Base-by-base conservation (phyloP, 2,329 filamentous ascomycete genomes). In the Colletotrichum sp. region DNA sequence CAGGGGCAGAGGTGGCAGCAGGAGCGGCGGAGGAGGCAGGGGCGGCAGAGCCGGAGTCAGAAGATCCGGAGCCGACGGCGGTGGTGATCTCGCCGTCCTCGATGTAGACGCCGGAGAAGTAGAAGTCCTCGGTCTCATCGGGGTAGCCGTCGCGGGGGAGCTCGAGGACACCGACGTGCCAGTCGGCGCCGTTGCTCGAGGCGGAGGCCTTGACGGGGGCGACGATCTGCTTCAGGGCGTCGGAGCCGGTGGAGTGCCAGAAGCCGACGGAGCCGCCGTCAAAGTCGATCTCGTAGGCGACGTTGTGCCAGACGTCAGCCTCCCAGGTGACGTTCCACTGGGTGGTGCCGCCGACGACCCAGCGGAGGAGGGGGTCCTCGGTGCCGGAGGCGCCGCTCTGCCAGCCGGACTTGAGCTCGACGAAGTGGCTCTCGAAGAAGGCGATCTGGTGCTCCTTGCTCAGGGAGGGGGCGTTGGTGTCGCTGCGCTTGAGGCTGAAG, bases 231-330 rank as follows among this genome's bases (percentile, higher is more conserved):
- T 84, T 88, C 30, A 95, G 85, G 28, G 89, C 84, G 44, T 89
- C 88, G 16, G 87, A 86, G 55, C 92, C 93, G 18, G 91, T 93
- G 2, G 92, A 94, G 84, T 95, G 92, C 90, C 92, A 95, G 84
- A 95, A 92, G 9, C 89, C 90, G 36, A 95, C 92, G 9, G 89
- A 91, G 78, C 89, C 86, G 60, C 86, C 89, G 18, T 84, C 84
- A 80, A 95, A 95, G 85, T 95, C 90, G 76, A 95, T 94, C 82
- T 92, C 93, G 81, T 95, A 95, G 63, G 93, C 93, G 80, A 95
- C 89, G 82, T 95, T 95, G 83, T 95, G 93, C 93, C 93, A 95
- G 18, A 92, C 90, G 57, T 89, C 91, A 1, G 93, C 88, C 66
- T 88, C 87, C 83, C 93, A 92, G 77, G 90, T 87, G 3, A 88